Base-by-base conservation (phyloP, 352 stramenopile species). In the Halophytophthora batemanensis region DNA sequence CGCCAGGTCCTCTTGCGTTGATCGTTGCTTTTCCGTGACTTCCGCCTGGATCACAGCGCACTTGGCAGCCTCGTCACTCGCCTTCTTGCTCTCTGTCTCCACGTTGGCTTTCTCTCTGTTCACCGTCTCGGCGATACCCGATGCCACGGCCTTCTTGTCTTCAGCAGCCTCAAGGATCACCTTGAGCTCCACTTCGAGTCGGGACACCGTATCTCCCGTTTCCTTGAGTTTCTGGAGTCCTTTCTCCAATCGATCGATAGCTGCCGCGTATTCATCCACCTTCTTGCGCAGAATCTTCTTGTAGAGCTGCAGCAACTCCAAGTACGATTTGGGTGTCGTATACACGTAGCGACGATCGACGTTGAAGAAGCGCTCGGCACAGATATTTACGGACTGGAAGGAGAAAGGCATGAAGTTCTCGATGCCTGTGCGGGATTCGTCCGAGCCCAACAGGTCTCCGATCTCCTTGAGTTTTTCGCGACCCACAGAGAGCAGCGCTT, bases 341-440 rank as follows among this genome's bases (percentile, higher is more conserved):
- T 98, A 98, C 47, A 98, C 93, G 28, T 96, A 79, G 4, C 94
- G 83, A 12, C 91, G 78, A 55, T 98, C 95, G 10, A 95, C 71
- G 37, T 90, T 59, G 47, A 86, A 89, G 70, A 98, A 98, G 0
- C 87, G 64, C 45, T 96, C 76, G 13, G 93, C 87, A 33, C 88
- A 92, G 34, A 91, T 69, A 66, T 98, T 98, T 38, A 98, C 93
- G 2, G 82, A 92, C 53, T 93, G 75, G 53, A 98, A 98, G 21
- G 93, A 98, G 58, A 96, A 97, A 14, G 93, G 93, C 83, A 98
- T 96, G 52, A 98, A 98, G 43, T 85, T 94, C 53, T 98, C 93
- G 43, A 98, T 97, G 10, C 87, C 92, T 1, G 65, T 66, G 21
- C 81, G 77, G 7, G 82, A 80, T 14, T 91, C 77, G 6, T 95